Base-by-base conservation (phyloP, 2,329 filamentous ascomycete species). In the Colletotrichum agaves region DNA sequence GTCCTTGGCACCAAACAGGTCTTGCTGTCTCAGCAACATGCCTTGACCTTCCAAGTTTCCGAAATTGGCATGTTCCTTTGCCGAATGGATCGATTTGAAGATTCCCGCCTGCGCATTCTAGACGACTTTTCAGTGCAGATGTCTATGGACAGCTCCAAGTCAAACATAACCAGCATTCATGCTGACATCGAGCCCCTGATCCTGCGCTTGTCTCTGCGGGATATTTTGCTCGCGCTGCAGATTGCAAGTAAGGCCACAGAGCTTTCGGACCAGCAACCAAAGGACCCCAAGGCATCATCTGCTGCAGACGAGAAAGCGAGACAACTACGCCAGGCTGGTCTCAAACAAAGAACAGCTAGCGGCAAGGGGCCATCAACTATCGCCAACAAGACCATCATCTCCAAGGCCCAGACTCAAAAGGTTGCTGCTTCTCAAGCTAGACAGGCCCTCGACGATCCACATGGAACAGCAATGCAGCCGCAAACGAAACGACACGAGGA, bases 41-140 rank as follows among this genome's bases (percentile, higher is more conserved):
- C 95, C 8, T 87, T 97, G 72, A 98, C 96, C 1, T 87, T 99
- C 75, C 95, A 99, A 75, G 89, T 99, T 3, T 94, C 93, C 7
- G 91, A 98, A 75, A 88, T 98, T 60, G 96, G 96, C 73, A 99
- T 99, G 96, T 99, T 98, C 78, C 80, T 99, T 35, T 99, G 97
- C 76, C 92, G 96, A 12, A 99, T 99, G 96, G 97, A 99, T 78
- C 93, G 90, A 70, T 98, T 98, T 73, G 95, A 99, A 72, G 94
- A 92, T 3, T 94, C 91, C 44, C 89, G 93, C 41, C 85, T 99
- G 52, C 90, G 96, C 17, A 97, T 99, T 69, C 88, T 99, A 35
- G 97, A 99, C 75, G 94, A 99, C 78, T 99, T 99, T 77, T 97
- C 94, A 3, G 84, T 98, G 10, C 92, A 96, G 70, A 85, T 97